These are phyloP conservation scores for Leccinum longicurvipes DNA, from an alignment of 768 basidiomycete species.

Conservation along the genomic window DNA sequence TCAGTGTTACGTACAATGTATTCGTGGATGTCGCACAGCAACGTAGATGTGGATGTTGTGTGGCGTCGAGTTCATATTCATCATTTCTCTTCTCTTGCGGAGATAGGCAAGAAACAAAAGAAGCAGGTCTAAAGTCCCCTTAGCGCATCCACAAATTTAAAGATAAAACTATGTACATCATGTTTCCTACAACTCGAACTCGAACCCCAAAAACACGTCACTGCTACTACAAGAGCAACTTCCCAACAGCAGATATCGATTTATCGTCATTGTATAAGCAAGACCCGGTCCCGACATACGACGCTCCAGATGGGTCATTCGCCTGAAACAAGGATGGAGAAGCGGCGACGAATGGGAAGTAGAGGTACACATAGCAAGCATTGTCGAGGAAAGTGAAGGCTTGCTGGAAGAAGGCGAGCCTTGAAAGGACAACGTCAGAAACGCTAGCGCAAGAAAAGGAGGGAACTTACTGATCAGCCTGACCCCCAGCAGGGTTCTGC, in stretches of 20 bases:
- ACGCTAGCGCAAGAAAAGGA: neutral
- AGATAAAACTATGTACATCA: neutral
- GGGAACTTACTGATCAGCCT: conserved; percentile 27
- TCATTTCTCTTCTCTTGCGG: no score
- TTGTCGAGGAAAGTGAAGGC: conserved; percentile 36
- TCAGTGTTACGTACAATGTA: no score
- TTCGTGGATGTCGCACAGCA: no score
- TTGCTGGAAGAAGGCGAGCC: conserved; percentile 32
- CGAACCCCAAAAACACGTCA: neutral
- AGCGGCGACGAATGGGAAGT: conserved; percentile 37
- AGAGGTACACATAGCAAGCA: conserved; percentile 30
- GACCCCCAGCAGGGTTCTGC: conserved; percentile 28
- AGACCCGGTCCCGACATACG: conserved; percentile 26
- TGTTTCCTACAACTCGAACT: neutral
- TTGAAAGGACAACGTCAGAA: neutral
- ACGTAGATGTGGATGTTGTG: no score
- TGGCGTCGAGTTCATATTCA: no score
- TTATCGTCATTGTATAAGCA: conserved; percentile 34
- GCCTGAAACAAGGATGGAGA: conserved; percentile 24
- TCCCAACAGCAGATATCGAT: conserved; percentile 22
- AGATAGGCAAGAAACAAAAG: neutral
- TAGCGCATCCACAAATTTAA: neutral
- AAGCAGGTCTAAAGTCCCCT: neutral
- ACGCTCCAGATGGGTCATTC: conserved; percentile 16
- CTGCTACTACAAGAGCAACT: conserved; percentile 21